phyloP scores from a whole-genome alignment of 345 rosid species.

The Diplotaxis tenuifolia region DNA sequence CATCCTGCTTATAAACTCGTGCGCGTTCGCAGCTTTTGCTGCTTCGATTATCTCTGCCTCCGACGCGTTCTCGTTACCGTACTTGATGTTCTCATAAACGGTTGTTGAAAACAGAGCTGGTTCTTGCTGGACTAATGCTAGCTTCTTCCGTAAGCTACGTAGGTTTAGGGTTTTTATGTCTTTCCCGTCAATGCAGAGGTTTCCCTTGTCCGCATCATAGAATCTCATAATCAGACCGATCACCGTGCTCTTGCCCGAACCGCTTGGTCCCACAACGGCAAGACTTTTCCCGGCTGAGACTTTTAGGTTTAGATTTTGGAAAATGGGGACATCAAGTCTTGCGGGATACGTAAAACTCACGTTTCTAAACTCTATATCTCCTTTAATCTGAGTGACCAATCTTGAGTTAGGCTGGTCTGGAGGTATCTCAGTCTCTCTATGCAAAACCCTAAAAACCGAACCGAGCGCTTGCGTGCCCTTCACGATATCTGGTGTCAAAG shows the following conservation, averaged over 20 bases:
- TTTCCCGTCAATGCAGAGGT: conserved; percentile 56
- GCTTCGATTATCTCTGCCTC: conserved; percentile 71
- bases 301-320: conserved; percentile 49
- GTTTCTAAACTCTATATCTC: conserved; percentile 57
- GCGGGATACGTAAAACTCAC: conserved; percentile 67
- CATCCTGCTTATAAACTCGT: conserved; percentile 71
- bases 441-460: conserved; percentile 64
- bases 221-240: conserved; percentile 67
- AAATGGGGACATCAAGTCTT: conserved; percentile 57
- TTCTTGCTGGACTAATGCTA: conserved; percentile 82
- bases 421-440: conserved; percentile 51
- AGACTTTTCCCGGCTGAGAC: conserved; percentile 60
- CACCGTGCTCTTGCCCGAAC: conserved; percentile 85
- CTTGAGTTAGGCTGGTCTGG: conserved; percentile 45
- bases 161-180: conserved; percentile 57
- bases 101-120: conserved; percentile 77
- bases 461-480: conserved; percentile 85
- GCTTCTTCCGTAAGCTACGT: conserved; percentile 55
- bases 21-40: conserved; percentile 77
- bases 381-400: conserved; percentile 44
- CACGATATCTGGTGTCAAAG: conserved; percentile 79
- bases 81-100: conserved; percentile 68
- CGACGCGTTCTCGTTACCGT: conserved; percentile 62
- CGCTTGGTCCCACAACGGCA: conserved; percentile 76
- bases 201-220: conserved; percentile 61